These are phyloP conservation scores for Dichotomocladium elegans DNA, from an alignment of 371 early-diverging fungal genomes.

Conservation along the genomic window DNA sequence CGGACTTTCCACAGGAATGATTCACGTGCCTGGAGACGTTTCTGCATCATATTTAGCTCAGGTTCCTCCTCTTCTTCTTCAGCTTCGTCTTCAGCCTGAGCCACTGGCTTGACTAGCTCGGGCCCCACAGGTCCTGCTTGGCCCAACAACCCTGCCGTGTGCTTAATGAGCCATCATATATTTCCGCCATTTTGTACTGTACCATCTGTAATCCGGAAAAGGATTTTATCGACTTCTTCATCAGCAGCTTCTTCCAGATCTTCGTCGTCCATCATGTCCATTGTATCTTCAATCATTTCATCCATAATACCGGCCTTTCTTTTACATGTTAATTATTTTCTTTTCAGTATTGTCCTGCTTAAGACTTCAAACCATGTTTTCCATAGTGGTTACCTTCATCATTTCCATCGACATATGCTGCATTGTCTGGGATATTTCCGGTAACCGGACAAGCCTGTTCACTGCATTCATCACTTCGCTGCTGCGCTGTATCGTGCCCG, in stretches of 20 bases:
- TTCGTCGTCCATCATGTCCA: conserved; percentile 85
- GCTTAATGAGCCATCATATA: too few species aligned
- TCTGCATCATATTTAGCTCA: conserved; percentile 81
- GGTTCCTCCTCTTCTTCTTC: conserved; percentile 68
- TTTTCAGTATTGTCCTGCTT: background rate
- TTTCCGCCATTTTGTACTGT: too few species aligned
- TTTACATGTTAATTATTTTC: too few species aligned
- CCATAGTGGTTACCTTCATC: conserved; percentile 69
- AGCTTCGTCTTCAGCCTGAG: conserved; percentile 33
- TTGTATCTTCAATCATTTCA: conserved; percentile 91
- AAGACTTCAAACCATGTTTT: background rate
- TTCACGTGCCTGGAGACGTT: conserved; percentile 81
- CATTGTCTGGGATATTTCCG: conserved; percentile 80
- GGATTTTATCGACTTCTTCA: conserved; percentile 86
- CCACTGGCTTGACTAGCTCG: conserved; percentile 46
- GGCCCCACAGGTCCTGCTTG: conserved; percentile 62
- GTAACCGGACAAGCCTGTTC: conserved; percentile 79
- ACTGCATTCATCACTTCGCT: conserved; percentile 90
- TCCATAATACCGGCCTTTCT: conserved; percentile 88
- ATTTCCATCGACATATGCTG: conserved; percentile 92
- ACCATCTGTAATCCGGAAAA: conserved; percentile 89
- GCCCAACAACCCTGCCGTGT: conserved; percentile 61
- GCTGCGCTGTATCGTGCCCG: conserved; percentile 84
- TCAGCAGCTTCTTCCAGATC: conserved; percentile 94
- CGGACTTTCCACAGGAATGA: too few species aligned